Percentiles rank a stretch among this genome's conserved stretches.
phyloP scores from a whole-genome alignment of 352 stramenopile genomes.

The Pythium inflatum region DNA sequence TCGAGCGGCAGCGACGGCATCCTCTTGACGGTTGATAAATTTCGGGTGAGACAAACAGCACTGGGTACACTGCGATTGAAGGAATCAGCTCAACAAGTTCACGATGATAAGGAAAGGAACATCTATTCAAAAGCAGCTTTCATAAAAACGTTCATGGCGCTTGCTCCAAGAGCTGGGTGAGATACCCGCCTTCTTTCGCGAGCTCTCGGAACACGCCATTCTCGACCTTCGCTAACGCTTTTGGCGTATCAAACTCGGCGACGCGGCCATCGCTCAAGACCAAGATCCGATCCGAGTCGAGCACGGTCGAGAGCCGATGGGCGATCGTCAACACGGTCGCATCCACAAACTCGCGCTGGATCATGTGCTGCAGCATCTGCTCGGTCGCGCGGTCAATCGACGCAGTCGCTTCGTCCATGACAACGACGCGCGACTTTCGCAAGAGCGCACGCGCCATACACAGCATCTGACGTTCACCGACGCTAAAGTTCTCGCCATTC shows the following conservation, averaged over 20 bases:
- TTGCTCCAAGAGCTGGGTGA: slow-evolving; percentile 23
- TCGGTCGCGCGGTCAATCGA: slow-evolving; percentile 72
- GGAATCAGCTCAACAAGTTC: too few relatives aligned
- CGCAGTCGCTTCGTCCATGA: slow-evolving; percentile 95
- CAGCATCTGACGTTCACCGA: slow-evolving; percentile 91
- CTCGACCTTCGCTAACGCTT: slow-evolving; percentile 14
- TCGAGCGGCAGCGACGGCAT: not conserved
- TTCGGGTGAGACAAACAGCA: too few relatives aligned
- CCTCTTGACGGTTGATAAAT: not conserved
- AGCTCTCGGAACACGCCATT: slow-evolving; percentile 35
- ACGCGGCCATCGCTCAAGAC: slow-evolving; percentile 87
- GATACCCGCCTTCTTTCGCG: slow-evolving; percentile 36
- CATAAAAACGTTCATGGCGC: too few relatives aligned
- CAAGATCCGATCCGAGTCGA: slow-evolving; percentile 89
- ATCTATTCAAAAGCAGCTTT: too few relatives aligned
- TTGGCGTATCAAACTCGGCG: slow-evolving; percentile 86
- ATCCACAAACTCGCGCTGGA: slow-evolving; percentile 86
- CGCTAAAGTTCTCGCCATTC: slow-evolving; percentile 90
- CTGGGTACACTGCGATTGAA: too few relatives aligned
- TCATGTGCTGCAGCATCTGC: slow-evolving; percentile 64
- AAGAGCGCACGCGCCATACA: slow-evolving; percentile 17
- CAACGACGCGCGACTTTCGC: slow-evolving; percentile 76
- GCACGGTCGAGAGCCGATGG: slow-evolving; percentile 92
- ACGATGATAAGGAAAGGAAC: too few relatives aligned
- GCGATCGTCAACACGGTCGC: slow-evolving; percentile 94